Evolutionary conservation across 225 moss, liverwort and hornwort genomes (phyloP), one percentile per base, ranked within the genome.

Genomic region (Sphagnum contortum): DNA sequence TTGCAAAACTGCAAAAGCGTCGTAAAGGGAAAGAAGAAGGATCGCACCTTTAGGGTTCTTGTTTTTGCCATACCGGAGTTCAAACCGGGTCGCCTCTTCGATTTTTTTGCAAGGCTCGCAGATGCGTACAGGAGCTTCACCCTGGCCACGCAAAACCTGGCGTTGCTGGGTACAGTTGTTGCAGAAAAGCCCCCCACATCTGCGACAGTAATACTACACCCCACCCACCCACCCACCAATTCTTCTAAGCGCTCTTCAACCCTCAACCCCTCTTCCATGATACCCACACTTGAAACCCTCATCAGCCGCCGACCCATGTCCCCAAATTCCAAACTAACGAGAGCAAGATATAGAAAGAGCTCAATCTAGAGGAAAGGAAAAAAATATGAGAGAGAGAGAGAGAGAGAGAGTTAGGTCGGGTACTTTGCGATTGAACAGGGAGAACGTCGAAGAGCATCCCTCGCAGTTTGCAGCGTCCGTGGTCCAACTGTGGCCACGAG

Each of bases 151-250:
- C 80, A 98, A 80, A 65, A 72, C 64, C 48, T 83, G 55, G 67
- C 76, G 85, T 55, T 83, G 77, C 71, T 75, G 75, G 49, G 96
- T 79, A 76, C 96, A 98, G 50, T 82, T 84, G 59, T 85, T 93
- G 80, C 96, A 98, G 69, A 93, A 93, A 29, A 98, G 73, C 59
- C 96, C 96, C 60, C 96, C 96, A 76, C 96, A 98, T 73, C 96
- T 98, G 87, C 96, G 96, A 81, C 96, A 98, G 79, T 98, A 93
- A 76, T 98, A 90, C 96, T 96, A 83, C 78, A 95, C 64, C 75
- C 72, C 60, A 62, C 68, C 1, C 29, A 29, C 75, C 72, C 60
- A 62, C 68, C 1, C 29, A 29, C 29, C 29, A 29, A 29, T 29
- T 29, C 29, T 29, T 29, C 29, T 29, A 0, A 29, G 29, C 29